A percentile compares a stretch with the other conserved stretches of the same genome.
Conservation (phyloP, 1,139 yeast species). For the Arxiozyma slooffiae region DNA sequence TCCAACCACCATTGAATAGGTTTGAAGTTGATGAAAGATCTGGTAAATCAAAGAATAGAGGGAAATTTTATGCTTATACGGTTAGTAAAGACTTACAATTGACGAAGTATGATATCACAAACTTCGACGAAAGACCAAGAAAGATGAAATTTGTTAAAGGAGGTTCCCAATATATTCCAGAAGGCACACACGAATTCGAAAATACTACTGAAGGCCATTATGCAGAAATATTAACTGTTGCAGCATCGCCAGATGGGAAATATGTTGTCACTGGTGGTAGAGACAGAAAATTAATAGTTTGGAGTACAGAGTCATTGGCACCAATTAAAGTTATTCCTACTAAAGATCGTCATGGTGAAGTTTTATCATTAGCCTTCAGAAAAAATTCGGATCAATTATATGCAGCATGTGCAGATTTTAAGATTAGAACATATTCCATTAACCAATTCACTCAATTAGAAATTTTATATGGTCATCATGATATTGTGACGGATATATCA, state of each 20-base stretch:
- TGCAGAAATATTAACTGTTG: slow-evolving; percentile 67
- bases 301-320: slow-evolving; percentile 73
- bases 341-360: slow-evolving; percentile 56
- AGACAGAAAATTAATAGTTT: slow-evolving; percentile 69
- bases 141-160: slow-evolving; percentile 59
- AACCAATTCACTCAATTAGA: slow-evolving; percentile 85
- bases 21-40: slow-evolving; percentile 18
- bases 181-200: slow-evolving; percentile 35
- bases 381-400: slow-evolving; percentile 74
- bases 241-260: slow-evolving; percentile 80
- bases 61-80: slow-evolving; percentile 51
- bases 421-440: slow-evolving; percentile 77
- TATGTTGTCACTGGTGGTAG: slow-evolving; percentile 85
- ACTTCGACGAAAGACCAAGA: slow-evolving; percentile 43
- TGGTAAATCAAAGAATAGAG: slow-evolving; percentile 17
- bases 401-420: slow-evolving; percentile 87
- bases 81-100: slow-evolving; percentile 75
- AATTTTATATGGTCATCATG: slow-evolving; percentile 91
- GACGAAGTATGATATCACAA: slow-evolving; percentile 64
- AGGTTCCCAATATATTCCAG: slow-evolving; percentile 41
- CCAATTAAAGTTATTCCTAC: slow-evolving; percentile 72
- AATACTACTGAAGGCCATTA: slow-evolving; percentile 50
- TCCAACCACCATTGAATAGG: slow-evolving; percentile 30
- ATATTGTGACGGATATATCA: slow-evolving; percentile 67
- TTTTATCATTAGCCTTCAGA: slow-evolving; percentile 67